Conservation (phyloP, 78 protist genomes). For the Speleostelium caveatum region DNA sequence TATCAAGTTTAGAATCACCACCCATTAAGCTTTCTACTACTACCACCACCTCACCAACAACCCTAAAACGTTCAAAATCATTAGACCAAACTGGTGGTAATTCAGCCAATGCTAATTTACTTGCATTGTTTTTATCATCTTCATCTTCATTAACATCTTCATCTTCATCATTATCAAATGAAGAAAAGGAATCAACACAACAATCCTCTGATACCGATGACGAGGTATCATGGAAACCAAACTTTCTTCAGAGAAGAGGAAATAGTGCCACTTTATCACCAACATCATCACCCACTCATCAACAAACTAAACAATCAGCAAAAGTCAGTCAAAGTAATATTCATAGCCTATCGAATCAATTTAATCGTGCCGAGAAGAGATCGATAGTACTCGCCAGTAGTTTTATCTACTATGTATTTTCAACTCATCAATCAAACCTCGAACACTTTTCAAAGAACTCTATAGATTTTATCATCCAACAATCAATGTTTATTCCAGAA, state of each 20-base stretch:
- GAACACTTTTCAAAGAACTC: constrained; percentile 39
- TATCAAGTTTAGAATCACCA: neutral
- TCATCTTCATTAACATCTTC: neutral
- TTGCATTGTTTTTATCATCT: constrained; percentile 24
- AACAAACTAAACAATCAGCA: neutral
- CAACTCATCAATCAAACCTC: constrained; percentile 20
- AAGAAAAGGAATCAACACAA: neutral
- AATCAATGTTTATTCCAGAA: constrained; percentile 40
- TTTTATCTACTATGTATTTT: constrained; percentile 36
- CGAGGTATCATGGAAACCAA: neutral
- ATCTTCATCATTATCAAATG: neutral
- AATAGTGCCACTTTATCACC: too few relatives aligned
- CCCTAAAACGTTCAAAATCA: constrained; percentile 13
- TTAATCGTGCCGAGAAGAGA: constrained; percentile 14
- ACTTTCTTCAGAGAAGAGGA: neutral
- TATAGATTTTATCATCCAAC: constrained; percentile 14
- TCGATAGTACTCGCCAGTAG: constrained; percentile 22
- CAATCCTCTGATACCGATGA: neutral
- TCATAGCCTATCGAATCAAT: neutral
- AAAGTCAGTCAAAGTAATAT: neutral
- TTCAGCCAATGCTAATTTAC: constrained; percentile 1
- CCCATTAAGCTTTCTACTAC: neutral
- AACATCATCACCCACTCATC: too few relatives aligned
- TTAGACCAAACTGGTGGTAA: neutral
- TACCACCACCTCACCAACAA: neutral